Conservation (phyloP, 768 basidiomycete genomes). For the Tylopilus intermedius region DNA sequence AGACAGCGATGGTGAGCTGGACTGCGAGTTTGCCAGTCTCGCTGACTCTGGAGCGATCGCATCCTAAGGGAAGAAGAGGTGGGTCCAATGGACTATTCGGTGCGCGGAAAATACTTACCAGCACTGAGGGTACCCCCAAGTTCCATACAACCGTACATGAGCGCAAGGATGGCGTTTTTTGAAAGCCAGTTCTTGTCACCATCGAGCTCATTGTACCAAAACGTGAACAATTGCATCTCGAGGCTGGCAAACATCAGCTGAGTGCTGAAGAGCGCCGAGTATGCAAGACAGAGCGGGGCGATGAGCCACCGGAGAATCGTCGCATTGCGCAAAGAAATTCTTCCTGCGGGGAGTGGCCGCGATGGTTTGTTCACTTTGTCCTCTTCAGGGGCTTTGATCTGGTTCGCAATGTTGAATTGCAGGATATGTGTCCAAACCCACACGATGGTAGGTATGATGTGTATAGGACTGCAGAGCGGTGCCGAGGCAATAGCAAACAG, state of each 20-base stretch:
- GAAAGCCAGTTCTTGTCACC: conserved; percentile 37
- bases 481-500: conserved; percentile 33
- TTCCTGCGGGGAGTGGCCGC: conserved; percentile 41
- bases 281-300: conserved; percentile 32
- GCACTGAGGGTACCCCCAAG: conserved; percentile 37
- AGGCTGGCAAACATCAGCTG: conserved; percentile 32
- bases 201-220: conserved; percentile 37
- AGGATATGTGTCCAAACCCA: conserved; percentile 48
- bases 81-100: not conserved
- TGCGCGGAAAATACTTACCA: conserved; percentile 19
- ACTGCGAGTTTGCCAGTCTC: conserved; percentile 30
- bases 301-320: conserved; percentile 35
- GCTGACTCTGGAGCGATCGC: conserved; percentile 23
- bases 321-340: conserved; percentile 35
- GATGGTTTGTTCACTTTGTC: conserved; percentile 43
- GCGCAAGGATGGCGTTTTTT: conserved; percentile 37
- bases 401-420: conserved; percentile 42
- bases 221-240: conserved; percentile 30
- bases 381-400: conserved; percentile 38
- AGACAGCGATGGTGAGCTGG: conserved; percentile 34
- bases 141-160: conserved; percentile 32
- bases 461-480: conserved; percentile 22
- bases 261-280: conserved; percentile 31
- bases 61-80: conserved; percentile 8
- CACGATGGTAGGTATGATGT: conserved; percentile 27